These are phyloP conservation scores for Aphanomyces astaci DNA, from an alignment of 352 stramenopile genomes.

Conservation along the genomic window DNA sequence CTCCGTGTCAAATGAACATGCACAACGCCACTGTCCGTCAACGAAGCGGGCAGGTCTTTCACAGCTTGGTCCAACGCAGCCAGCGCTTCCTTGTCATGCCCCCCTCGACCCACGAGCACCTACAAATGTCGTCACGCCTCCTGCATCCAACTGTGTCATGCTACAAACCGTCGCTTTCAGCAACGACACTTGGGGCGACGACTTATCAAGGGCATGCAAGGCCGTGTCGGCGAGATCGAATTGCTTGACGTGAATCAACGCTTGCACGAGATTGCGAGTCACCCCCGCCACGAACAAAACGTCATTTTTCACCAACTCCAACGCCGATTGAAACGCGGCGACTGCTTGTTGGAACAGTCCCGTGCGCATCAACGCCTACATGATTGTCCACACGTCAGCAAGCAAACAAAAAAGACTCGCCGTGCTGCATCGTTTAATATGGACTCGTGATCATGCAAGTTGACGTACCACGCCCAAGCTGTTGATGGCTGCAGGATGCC, in stretches of 20 bases:
- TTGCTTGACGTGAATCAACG: not conserved
- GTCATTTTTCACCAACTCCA: conserved; percentile 15
- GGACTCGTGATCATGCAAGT: too few relatives aligned
- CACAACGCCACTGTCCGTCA: not conserved
- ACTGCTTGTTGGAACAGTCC: conserved; percentile 37
- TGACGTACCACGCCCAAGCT: conserved; percentile 38
- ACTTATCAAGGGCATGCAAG: not conserved
- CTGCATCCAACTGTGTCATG: not conserved
- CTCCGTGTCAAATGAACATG: not conserved
- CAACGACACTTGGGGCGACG: not conserved
- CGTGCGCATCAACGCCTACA: conserved; percentile 40
- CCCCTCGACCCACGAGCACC: not conserved
- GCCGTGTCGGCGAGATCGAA: not conserved
- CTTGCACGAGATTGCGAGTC: not conserved
- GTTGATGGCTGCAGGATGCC: conserved; percentile 49
- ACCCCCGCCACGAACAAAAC: not conserved
- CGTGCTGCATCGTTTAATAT: too few relatives aligned
- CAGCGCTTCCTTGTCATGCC: not conserved
- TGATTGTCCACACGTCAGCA: too few relatives aligned
- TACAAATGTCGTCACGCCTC: not conserved
- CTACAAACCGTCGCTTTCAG: not conserved
- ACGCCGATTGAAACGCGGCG: conserved; percentile 28
- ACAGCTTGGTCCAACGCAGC: not conserved
- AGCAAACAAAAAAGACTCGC: too few relatives aligned
- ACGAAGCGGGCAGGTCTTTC: not conserved